Evolutionary conservation across 2,329 filamentous ascomycete genomes (phyloP).

Genomic region (Cordyceps javanica): DNA sequence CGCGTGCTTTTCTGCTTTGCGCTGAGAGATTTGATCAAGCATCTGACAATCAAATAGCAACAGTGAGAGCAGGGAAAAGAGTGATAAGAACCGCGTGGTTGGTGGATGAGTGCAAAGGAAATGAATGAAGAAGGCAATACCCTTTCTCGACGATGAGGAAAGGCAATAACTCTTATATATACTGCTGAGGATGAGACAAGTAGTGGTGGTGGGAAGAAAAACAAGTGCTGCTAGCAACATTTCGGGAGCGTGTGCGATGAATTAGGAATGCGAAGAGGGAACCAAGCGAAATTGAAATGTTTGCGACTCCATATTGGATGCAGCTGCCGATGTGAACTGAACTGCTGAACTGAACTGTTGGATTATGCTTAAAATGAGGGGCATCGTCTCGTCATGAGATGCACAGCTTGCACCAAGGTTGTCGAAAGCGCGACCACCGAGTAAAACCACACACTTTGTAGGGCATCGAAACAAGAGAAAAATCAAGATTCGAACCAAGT

Average conservation of each 20-base stretch:
- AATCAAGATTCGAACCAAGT: no score
- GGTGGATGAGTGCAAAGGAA: conserved; percentile 11
- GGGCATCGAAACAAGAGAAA: no score
- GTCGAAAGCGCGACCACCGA: no score
- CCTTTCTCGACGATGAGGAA: conserved; percentile 1
- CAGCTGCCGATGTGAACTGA: not conserved
- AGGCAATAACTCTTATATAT: not conserved
- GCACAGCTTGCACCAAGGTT: no score
- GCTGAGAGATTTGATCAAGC: not conserved
- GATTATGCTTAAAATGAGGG: no score
- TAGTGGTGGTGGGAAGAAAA: conserved; percentile 9
- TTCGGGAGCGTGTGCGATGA: not conserved
- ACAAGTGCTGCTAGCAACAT: conserved; percentile 2
- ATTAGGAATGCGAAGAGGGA: conserved; percentile 6
- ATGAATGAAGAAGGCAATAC: conserved; percentile 2
- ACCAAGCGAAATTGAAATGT: conserved; percentile 1
- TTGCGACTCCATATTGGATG: not conserved
- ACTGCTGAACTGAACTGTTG: not conserved
- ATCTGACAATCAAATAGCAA: not conserved
- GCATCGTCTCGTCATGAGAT: no score
- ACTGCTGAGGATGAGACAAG: conserved; percentile 8
- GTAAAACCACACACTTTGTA: no score
- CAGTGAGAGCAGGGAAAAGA: conserved; percentile 5
- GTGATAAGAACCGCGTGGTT: conserved; percentile 10
- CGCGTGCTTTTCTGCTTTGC: conserved; percentile 2